Base-by-base conservation (phyloP, 202 grass and related monocot genomes). In the Digitaria exilis region DNA sequence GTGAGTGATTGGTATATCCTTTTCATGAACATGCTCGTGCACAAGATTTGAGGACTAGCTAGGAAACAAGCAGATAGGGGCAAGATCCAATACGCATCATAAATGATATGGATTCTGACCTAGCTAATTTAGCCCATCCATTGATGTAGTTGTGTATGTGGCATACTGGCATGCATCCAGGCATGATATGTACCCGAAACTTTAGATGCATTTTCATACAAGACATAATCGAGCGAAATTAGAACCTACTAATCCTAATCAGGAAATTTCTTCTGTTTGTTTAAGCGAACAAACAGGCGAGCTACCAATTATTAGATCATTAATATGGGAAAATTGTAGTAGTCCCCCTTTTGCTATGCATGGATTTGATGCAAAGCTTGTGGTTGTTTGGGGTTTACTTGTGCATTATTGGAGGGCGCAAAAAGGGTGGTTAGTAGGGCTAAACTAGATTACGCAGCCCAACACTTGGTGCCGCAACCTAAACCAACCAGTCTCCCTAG, bases 21-120 rank as follows among this genome's bases (percentile, higher is more conserved):
- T 86, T 90, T 69, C 60, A 83, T 86, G 79, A 90, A 83, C 67
- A 90, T 89, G 88, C 61, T 79, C 32, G 16, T 39, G 88, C 88
- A 86, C 88, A 83, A 4, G 88, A 69, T 90, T 79, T 86, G 75
- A 90, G 84, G 82, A 48, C 25, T 29, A 43, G 35, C 21, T 86
- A 75, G n/a, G 25, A 68, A 86, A 68, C 65, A 66, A 72, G 30
- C 49, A 83, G 41, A 42, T n/a, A 83, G 79, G 79, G 19, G 79
- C 79, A 86, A 83, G 84, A 90, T 90, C 84, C 88, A 90, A 90
- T 79, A 86, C 77, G 84, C 35, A 83, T 59, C 88, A 83, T 90
- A 86, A 79, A 82, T 79, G 79, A 79, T 61, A 79, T 90, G 67
- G 50, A 78, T 62, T 54, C 32, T 75, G 60, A 44, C 49, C 35